Conservation (phyloP, 345 rosid species). For the Iberis pinnata region DNA sequence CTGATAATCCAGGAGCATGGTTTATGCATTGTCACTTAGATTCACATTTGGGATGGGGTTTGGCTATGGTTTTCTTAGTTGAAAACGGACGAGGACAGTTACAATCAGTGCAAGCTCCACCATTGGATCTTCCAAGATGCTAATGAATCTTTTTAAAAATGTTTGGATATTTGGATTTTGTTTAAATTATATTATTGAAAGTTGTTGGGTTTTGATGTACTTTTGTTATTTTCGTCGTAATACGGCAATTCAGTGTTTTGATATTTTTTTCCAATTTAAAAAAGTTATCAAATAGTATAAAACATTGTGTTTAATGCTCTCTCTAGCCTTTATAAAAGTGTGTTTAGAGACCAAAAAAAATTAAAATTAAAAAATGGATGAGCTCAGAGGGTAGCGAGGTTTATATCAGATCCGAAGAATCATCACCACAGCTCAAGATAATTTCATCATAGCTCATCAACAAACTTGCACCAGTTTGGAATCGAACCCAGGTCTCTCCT, state of each 20-base stretch:
- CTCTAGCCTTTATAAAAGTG: too few species aligned
- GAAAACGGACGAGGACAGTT: constrained; percentile 65
- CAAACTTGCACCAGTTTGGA: too few species aligned
- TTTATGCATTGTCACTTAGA: constrained; percentile 36
- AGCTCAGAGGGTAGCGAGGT: too few species aligned
- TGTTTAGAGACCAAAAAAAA: too few species aligned
- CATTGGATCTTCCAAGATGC: constrained; percentile 80
- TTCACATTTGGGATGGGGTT: constrained; percentile 65
- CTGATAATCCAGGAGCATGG: constrained; percentile 71
- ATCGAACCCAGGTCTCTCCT: too few species aligned
- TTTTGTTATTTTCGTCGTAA: constrained; percentile 21
- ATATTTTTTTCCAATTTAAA: not conserved
- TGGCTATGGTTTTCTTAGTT: constrained; percentile 61
- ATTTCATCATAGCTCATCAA: too few species aligned
- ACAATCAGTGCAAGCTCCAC: constrained; percentile 81
- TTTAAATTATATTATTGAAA: not conserved
- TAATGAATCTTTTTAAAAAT: constrained; percentile 26
- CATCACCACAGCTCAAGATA: too few species aligned
- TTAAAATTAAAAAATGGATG: too few species aligned
- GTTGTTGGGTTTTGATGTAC: not conserved
- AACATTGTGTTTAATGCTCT: too few species aligned
- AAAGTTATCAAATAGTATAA: not conserved
- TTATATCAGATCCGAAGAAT: too few species aligned
- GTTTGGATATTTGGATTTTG: constrained; percentile 18
- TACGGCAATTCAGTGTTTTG: constrained; percentile 11